Base-by-base conservation (phyloP, 2,329 filamentous ascomycete genomes). In the Macrophomina tecta region DNA sequence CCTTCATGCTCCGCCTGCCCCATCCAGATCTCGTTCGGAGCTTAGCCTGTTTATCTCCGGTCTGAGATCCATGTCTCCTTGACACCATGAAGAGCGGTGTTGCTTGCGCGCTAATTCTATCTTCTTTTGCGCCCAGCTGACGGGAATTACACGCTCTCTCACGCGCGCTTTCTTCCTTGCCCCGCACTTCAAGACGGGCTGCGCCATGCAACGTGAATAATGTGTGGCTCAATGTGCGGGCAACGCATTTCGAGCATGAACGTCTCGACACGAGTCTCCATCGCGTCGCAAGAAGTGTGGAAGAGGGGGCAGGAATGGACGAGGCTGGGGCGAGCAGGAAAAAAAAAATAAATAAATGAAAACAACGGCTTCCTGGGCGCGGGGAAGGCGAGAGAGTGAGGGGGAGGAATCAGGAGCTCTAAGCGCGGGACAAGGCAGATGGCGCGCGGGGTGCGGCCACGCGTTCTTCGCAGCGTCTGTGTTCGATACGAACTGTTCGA, bases 401-500 rank as follows among this genome's bases (percentile, higher is more conserved):
- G n/a, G 42, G 40, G 9, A 5, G 36, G 12, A 12, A 14, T 18
- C 18, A 18, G 18, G 18, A 18, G 18, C 18, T 18, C 18, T 45
- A 5, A 45, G 4, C 40, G 40, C 40, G 40, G 36, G 36, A 12
- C 6, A 38, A 38, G 36, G 9, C 42, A 28, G 46, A 16, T 23
- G 46, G 46, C 8, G 46, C 1, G 23, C 5, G n/a, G 46, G 46
- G 6, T 6, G n/a, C n/a, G 4, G n/a, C 46, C 45, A 46, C 45
- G n/a, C 45, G 45, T 46, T 16, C 6, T n/a, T 18, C 11, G 12
- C n/a, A 23, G 16, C 46, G 42, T n/a, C 42, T 45, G 16, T 23
- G 8, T 49, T 49, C 46, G 46, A 49, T 49, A 49, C 46, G 46
- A 49, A 49, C 46, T n/a, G 12, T 49, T 28, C n/a, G 23, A 49